Evolutionary conservation across 1,139 yeast genomes (phyloP), one percentile per base, ranked within the genome.

Genomic region (Wickerhamiella infanticola): DNA sequence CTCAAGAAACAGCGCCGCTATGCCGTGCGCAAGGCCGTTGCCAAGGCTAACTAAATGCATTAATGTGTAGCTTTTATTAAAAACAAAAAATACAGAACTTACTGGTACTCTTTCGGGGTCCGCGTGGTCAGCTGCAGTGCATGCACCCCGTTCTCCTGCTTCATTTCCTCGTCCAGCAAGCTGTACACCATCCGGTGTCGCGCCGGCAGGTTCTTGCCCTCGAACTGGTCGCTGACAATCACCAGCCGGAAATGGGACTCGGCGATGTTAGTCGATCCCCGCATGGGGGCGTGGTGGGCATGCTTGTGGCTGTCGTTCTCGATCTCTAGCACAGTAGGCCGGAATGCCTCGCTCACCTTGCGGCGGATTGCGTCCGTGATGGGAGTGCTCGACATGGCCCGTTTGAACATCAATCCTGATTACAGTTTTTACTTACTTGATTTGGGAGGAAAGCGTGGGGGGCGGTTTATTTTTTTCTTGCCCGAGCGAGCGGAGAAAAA

Each of bases 1-100:
- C 81, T 85, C 71, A 88, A 83, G 83, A 90, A 86, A 80, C 95
- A 88, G 79, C 85, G 85, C 75, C 82, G 90, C 76, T 80, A 70
- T 68, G 86, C 90, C 72, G 88, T 88, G 66, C 83, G 82, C 77
- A 88, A 85, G 74, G 84, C 83, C 66, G 73, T 76, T 62, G 90
- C 93, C 64, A 83, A 82, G 78, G 93, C 93, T 73, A 38, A 38
- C 40, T 38, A 38, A 38, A 38, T 38, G 40, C 40, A 38, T 29
- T 23, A 39, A 23, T 18, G n/a, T 39, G 41, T 39, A 39, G 41
- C 41, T 24, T 25, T 38, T 38, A 38, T 38, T 38, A 38, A 38
- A 38, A 9, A 13, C 25, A 13, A 25, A 13, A 23, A 7, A 11
- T 11, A 26, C 40, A 24, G 40, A 24, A 35, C 18, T 9, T 35